Evolutionary conservation across 345 rosid species (phyloP).

Genomic region (Draba incana): DNA sequence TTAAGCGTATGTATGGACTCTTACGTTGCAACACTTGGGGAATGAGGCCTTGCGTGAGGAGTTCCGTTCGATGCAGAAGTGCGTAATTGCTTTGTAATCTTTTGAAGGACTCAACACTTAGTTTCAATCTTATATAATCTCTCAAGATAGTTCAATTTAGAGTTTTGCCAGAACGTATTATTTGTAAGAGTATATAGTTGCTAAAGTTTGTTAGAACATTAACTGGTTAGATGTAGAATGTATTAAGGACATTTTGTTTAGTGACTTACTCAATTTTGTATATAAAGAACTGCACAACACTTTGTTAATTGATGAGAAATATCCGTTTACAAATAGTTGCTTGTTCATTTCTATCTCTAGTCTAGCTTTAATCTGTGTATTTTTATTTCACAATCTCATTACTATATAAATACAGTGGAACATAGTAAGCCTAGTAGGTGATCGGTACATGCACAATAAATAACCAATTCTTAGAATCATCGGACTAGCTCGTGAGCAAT

Average conservation of each 20-base stretch:
- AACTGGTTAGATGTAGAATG: not conserved
- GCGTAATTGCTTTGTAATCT: too few relatives aligned
- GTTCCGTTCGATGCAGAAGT: too few relatives aligned
- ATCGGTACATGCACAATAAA: constrained; percentile 7
- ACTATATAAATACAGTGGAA: not conserved
- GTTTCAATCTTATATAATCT: not conserved
- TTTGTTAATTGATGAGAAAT: not conserved
- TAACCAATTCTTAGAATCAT: constrained; percentile 17
- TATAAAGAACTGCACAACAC: not conserved
- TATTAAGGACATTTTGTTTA: not conserved
- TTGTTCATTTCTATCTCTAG: not conserved
- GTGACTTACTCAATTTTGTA: not conserved
- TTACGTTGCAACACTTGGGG: too few relatives aligned
- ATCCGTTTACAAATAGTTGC: not conserved
- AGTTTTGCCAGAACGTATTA: not conserved
- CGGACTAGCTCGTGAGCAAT: constrained; percentile 18
- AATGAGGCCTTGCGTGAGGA: too few relatives aligned
- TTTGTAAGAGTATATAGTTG: not conserved
- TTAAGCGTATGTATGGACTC: too few relatives aligned
- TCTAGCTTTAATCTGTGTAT: not conserved
- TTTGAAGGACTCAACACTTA: too few relatives aligned
- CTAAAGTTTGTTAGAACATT: not conserved
- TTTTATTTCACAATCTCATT: constrained; percentile 1
- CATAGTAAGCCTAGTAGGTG: constrained; percentile 6
- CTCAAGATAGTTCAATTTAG: not conserved